Evolutionary conservation across 352 stramenopile genomes (phyloP).

Genomic region (Pythium phragmiticola): DNA sequence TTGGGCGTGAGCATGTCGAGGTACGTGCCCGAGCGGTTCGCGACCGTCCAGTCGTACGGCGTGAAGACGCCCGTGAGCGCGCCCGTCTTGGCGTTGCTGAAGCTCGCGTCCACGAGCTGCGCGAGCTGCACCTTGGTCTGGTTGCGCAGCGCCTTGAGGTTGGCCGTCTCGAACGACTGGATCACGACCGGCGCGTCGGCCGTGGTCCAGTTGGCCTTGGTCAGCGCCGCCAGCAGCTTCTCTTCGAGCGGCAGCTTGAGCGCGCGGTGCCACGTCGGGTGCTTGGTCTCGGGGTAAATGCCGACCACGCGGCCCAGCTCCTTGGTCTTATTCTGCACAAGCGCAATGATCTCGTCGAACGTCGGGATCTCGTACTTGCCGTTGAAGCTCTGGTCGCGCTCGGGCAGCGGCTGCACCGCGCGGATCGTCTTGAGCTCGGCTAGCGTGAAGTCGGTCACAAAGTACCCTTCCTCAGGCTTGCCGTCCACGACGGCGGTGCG

Average conservation of each 20-base stretch:
- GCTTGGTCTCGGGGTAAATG: conserved; percentile 90
- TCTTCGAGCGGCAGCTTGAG: conserved; percentile 76
- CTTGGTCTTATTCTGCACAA: conserved; percentile 65
- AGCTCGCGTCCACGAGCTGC: conserved; percentile 71
- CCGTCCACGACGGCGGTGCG: conserved; percentile 60
- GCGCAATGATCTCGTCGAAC: conserved; percentile 85
- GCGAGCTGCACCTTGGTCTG: conserved; percentile 72
- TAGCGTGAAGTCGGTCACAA: conserved; percentile 90
- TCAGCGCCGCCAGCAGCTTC: conserved; percentile 68
- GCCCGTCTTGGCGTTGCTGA: conserved; percentile 51
- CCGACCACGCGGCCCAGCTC: conserved; percentile 61
- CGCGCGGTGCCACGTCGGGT: conserved; percentile 70
- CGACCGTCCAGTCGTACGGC: conserved; percentile 70
- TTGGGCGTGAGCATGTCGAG: conserved; percentile 52
- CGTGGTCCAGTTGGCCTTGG: conserved; percentile 60
- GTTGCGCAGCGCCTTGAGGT: conserved; percentile 67
- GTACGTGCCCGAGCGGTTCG: conserved; percentile 51
- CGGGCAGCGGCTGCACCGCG: conserved; percentile 71
- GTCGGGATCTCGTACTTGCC: conserved; percentile 86
- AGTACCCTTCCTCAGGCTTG: conserved; percentile 68
- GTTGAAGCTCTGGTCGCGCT: conserved; percentile 83
- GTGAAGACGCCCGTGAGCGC: conserved; percentile 43
- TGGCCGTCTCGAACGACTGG: conserved; percentile 75
- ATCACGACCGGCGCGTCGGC: conserved; percentile 62
- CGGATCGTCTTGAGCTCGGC: conserved; percentile 87